Conservation (phyloP, 2,329 filamentous ascomycete genomes). For the Colletotrichum siamense region DNA sequence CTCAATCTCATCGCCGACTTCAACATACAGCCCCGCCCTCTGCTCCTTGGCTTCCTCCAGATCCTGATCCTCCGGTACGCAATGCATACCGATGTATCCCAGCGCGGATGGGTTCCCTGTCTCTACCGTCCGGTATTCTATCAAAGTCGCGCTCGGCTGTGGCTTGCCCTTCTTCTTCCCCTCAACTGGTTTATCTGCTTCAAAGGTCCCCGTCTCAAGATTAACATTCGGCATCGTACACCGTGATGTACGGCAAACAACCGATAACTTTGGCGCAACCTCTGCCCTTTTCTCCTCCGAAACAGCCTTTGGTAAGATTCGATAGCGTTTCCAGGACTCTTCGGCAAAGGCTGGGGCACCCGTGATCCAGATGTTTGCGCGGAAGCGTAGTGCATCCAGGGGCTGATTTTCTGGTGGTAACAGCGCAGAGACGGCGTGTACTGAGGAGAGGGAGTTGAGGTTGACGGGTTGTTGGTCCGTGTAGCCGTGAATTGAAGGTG, state of each 20-base stretch:
- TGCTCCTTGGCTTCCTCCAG: slow-evolving; percentile 8
- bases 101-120: slow-evolving; percentile 29
- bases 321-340: slow-evolving; percentile 23
- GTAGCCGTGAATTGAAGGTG: slow-evolving; percentile 24
- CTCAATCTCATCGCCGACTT: slow-evolving; percentile 32
- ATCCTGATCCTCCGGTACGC: slow-evolving; percentile 29
- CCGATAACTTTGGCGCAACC: slow-evolving; percentile 14
- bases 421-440: slow-evolving; percentile 22
- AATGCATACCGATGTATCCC: slow-evolving; percentile 34
- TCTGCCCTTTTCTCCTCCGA: not conserved
- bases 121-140: slow-evolving; percentile 27
- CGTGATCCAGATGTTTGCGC: slow-evolving; percentile 24
- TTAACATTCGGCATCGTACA: slow-evolving; percentile 26
- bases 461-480: slow-evolving; percentile 26
- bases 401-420: slow-evolving; percentile 20
- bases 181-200: not conserved
- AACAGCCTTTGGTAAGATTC: not conserved
- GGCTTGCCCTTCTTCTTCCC: slow-evolving; percentile 25
- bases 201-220: slow-evolving; percentile 3
- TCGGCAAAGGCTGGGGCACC: slow-evolving; percentile 22
- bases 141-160: slow-evolving; percentile 30
- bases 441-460: slow-evolving; percentile 24
- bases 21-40: slow-evolving; percentile 17
- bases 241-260: slow-evolving; percentile 24
- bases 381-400: slow-evolving; percentile 24